phyloP scores from a whole-genome alignment of 2,329 filamentous ascomycete species.

The Fusarium sp. region DNA sequence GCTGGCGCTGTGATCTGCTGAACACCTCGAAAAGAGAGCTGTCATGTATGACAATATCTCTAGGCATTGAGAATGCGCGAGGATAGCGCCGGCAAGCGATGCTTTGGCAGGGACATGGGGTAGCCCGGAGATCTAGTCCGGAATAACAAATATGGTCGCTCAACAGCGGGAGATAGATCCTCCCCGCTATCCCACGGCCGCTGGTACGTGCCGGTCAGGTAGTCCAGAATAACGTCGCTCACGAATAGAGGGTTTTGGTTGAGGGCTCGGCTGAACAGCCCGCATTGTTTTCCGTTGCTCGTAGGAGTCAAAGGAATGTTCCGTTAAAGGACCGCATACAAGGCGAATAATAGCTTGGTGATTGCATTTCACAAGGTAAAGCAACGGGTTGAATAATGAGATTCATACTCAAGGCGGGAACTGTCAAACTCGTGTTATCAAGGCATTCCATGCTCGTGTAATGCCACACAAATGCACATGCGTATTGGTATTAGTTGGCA shows the following conservation, averaged over 20 bases:
- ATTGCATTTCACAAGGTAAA: conserved; percentile 23
- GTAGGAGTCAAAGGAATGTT: conserved; percentile 7
- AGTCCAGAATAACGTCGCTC: conserved; percentile 28
- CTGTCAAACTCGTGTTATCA: conserved; percentile 36
- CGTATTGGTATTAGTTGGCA: conserved; percentile 31
- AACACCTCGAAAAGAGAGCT: conserved; percentile 30
- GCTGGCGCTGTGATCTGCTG: conserved; percentile 27
- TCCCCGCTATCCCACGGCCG: conserved; percentile 32
- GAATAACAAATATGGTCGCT: conserved; percentile 33
- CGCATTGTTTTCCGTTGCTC: conserved; percentile 22
- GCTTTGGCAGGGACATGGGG: conserved; percentile 29
- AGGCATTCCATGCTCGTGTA: conserved; percentile 30
- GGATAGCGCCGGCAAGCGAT: conserved; percentile 34
- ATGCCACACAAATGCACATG: conserved; percentile 31
- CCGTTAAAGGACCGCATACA: conserved; percentile 32
- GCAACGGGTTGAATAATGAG: conserved; percentile 5
- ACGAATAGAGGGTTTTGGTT: conserved; percentile 13
- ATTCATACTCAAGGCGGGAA: conserved; percentile 10
- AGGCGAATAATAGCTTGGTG: conserved; percentile 10
- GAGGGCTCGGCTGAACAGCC: conserved; percentile 5
- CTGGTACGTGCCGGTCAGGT: conserved; percentile 21
- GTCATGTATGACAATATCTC: conserved; percentile 36
- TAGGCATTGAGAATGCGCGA: conserved; percentile 23
- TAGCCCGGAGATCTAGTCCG: conserved; percentile 39
- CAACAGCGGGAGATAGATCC: conserved; percentile 39